Evolutionary conservation across 768 basidiomycete species (phyloP).

Genomic region (Mrakia blollopis): DNA sequence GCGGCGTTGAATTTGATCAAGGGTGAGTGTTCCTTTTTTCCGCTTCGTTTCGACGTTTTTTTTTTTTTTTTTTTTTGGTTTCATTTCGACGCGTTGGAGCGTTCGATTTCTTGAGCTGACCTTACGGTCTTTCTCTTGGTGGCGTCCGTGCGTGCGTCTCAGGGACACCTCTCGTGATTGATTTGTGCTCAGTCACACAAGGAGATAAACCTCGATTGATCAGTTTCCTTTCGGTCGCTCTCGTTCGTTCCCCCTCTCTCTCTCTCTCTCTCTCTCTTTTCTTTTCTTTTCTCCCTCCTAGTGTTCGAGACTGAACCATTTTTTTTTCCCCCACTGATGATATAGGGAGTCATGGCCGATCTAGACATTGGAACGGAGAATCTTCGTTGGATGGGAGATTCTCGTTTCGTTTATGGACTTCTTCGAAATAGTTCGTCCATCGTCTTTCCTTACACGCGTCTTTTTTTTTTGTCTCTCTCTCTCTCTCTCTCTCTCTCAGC

Average conservation of each 20-base stretch:
- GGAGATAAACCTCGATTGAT: background rate
- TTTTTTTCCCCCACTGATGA: no score
- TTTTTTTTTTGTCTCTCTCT: background rate
- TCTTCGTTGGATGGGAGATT: slow-evolving; percentile 38
- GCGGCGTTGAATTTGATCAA: background rate
- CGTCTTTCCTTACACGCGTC: no score
- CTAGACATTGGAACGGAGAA: background rate
- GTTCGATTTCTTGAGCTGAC: background rate
- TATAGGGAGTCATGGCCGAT: background rate
- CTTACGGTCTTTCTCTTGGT: no score
- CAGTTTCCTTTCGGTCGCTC: background rate
- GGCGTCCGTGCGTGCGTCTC: no score
- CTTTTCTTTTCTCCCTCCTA: no score
- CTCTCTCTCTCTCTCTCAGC: background rate
- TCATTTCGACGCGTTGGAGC: no score
- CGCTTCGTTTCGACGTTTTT: no score
- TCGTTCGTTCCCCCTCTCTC: background rate
- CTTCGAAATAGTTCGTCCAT: slow-evolving; percentile 36
- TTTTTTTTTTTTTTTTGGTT: background rate
- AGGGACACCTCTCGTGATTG: background rate
- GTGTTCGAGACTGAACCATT: no score
- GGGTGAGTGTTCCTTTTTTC: background rate
- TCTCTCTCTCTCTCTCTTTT: no score
- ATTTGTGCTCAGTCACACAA: background rate
- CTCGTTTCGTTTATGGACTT: slow-evolving; percentile 43